Conservation (phyloP, 78 protist species). For the Tieghemostelium lacteum region DNA sequence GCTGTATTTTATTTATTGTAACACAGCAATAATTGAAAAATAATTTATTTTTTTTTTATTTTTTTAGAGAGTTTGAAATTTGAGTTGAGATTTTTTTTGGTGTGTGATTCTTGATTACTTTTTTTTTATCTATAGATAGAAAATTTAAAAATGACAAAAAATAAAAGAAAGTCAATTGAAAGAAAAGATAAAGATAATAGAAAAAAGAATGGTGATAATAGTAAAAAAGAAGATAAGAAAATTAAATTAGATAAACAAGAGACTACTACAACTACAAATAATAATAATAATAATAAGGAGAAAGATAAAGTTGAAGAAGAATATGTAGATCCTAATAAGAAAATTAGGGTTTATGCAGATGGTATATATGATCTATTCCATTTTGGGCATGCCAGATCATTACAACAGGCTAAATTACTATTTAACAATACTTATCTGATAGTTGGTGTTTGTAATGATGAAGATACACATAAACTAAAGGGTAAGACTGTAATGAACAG, state of each 20-base stretch:
- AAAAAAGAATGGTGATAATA: background rate
- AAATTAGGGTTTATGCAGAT: constrained; percentile 85
- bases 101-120: too few relatives aligned
- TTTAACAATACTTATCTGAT: constrained; percentile 80
- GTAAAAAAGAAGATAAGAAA: background rate
- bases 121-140: background rate
- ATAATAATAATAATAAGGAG: background rate
- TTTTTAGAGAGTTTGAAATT: background rate
- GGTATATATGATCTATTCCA: constrained; percentile 88
- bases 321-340: too few relatives aligned
- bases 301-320: too few relatives aligned
- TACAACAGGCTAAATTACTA: constrained; percentile 84
- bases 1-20: too few relatives aligned
- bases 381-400: constrained; percentile 83
- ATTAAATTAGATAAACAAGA: background rate
- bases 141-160: background rate
- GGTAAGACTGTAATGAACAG: constrained; percentile 85
- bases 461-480: constrained; percentile 79
- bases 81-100: background rate
- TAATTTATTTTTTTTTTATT: background rate
- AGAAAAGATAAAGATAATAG: background rate
- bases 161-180: background rate
- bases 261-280: background rate
- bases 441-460: constrained; percentile 91
- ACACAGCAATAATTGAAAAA: too few relatives aligned